phyloP scores from a whole-genome alignment of 208 protist species.

The Dictyostelium gargantuum region DNA sequence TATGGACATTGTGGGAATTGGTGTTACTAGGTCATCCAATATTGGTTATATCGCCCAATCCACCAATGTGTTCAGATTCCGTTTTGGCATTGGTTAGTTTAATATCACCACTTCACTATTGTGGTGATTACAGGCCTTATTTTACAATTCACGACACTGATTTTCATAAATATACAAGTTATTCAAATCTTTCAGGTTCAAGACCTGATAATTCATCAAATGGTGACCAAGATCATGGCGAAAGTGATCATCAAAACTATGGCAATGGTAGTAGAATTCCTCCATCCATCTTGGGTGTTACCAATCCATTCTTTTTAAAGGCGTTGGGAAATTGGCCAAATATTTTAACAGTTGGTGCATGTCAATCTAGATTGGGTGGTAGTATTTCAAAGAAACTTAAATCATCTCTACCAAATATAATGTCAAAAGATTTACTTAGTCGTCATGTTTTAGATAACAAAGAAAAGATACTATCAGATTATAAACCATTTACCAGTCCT shows the following conservation, averaged over 20 bases:
- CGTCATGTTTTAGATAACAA: conserved; percentile 13
- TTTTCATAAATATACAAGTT: conserved; percentile 53
- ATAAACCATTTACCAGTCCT: conserved; percentile 1
- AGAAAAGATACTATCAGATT: conserved; percentile 2
- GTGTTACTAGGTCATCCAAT: conserved; percentile 58
- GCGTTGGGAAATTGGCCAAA: conserved; percentile 47
- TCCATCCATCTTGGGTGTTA: conserved; percentile 19
- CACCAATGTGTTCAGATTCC: conserved; percentile 36
- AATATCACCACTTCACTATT: conserved; percentile 38
- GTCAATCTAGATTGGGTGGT: background rate
- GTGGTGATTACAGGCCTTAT: conserved; percentile 50
- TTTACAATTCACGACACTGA: conserved; percentile 65
- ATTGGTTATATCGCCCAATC: conserved; percentile 36
- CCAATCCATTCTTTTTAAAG: conserved; percentile 62
- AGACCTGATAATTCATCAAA: background rate
- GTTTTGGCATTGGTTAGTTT: conserved; percentile 45
- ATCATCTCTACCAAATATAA: background rate
- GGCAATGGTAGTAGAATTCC: background rate
- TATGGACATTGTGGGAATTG: conserved; percentile 66
- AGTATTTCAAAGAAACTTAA: background rate
- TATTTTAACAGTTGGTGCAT: conserved; percentile 16
- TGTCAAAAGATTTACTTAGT: conserved; percentile 23
- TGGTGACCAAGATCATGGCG: background rate
- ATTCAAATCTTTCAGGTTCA: background rate
- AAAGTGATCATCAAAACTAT: background rate